Percentiles rank a stretch among this genome's conserved stretches.
phyloP scores from a whole-genome alignment of 148 eudicot genomes.

The Talinum fruticosum region DNA sequence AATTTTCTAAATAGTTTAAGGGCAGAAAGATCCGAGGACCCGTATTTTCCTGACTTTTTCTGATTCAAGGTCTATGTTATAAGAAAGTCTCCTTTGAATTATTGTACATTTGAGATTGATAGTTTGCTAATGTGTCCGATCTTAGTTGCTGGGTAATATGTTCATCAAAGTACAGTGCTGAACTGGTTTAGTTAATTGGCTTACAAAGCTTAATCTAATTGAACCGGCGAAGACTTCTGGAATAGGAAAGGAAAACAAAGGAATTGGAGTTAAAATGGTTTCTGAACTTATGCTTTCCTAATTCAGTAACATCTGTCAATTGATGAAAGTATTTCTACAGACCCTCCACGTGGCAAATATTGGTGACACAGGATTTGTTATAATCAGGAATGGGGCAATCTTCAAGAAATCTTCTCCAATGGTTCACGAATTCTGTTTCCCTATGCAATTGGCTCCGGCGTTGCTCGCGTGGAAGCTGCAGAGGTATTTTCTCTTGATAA shows the following conservation, averaged over 20 bases:
- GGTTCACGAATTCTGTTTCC: conserved; percentile 64
- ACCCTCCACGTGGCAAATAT: conserved; percentile 77
- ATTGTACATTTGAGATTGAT: not conserved
- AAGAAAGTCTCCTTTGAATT: not conserved
- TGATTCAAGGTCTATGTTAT: not conserved
- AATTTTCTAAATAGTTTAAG: too few species aligned
- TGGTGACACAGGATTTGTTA: conserved; percentile 74
- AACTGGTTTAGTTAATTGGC: not conserved
- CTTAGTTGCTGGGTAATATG: not conserved
- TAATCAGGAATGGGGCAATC: conserved; percentile 57
- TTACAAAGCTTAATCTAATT: not conserved
- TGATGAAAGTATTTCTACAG: conserved; percentile 28
- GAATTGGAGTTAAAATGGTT: not conserved
- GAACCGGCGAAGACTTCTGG: not conserved
- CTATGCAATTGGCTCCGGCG: conserved; percentile 53
- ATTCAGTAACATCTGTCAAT: not conserved
- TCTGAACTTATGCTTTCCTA: not conserved
- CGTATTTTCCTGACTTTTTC: not conserved
- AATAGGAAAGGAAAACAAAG: not conserved
- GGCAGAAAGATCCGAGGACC: too few species aligned
- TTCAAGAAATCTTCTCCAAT: conserved; percentile 61
- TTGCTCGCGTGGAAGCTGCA: conserved; percentile 46
- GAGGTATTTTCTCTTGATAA: conserved; percentile 42
- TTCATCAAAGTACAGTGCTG: not conserved
- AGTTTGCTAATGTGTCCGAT: not conserved